Percentiles rank a stretch among this genome's conserved stretches.
phyloP scores from a whole-genome alignment of 2,329 filamentous ascomycete genomes.

The Pseudonectria buxi region DNA sequence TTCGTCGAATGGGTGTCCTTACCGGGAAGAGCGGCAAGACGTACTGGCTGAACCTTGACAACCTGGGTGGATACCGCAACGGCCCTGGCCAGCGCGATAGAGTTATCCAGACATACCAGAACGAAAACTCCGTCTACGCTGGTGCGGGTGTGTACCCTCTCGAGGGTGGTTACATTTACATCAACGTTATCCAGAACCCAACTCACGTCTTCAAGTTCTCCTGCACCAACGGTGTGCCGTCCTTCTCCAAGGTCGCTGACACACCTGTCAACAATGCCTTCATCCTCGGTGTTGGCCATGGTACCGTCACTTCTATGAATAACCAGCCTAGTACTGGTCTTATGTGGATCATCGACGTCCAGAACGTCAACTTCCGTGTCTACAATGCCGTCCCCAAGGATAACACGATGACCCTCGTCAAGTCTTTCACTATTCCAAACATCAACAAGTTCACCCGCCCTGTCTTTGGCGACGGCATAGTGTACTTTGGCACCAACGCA shows the following conservation, averaged over 20 bases:
- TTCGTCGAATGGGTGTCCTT: slow-evolving; percentile 40
- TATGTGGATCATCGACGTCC: slow-evolving; percentile 50
- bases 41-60: slow-evolving; percentile 37
- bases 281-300: slow-evolving; percentile 49
- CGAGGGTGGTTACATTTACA: slow-evolving; percentile 43
- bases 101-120: slow-evolving; percentile 38
- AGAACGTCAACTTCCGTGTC: slow-evolving; percentile 44
- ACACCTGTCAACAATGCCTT: slow-evolving; percentile 43
- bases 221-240: slow-evolving; percentile 42
- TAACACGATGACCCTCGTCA: slow-evolving; percentile 40
- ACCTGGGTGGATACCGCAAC: slow-evolving; percentile 34
- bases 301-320: slow-evolving; percentile 48
- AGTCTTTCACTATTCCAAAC: slow-evolving; percentile 44
- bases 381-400: slow-evolving; percentile 46
- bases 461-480: slow-evolving; percentile 49
- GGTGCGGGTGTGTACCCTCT: slow-evolving; percentile 42
- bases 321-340: slow-evolving; percentile 48
- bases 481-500: slow-evolving; percentile 44
- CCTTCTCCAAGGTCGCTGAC: slow-evolving; percentile 47
- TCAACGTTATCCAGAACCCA: slow-evolving; percentile 45
- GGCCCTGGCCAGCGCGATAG: slow-evolving; percentile 31
- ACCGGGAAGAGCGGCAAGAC: slow-evolving; percentile 46
- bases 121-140: slow-evolving; percentile 39
- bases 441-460: slow-evolving; percentile 51
- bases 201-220: slow-evolving; percentile 53